Base-by-base conservation (phyloP, 352 stramenopile genomes). In the Halophytophthora batemanensis region DNA sequence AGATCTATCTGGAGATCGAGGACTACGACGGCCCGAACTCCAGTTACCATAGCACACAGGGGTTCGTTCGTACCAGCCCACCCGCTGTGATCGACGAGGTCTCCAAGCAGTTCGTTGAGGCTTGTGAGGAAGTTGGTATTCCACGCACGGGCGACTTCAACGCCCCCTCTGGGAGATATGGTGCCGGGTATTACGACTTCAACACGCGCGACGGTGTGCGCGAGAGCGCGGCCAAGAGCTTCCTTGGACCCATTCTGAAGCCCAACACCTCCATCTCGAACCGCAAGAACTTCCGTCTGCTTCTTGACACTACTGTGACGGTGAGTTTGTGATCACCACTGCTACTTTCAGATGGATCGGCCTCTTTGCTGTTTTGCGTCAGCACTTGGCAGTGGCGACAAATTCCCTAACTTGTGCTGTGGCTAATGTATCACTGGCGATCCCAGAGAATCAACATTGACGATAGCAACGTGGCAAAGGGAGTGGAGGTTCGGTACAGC, bases 181-280 rank as follows among this genome's bases (percentile, higher is more conserved):
- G 89, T 6, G 82, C 64, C 23, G 89, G 87, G 1, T 90, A 77
- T 37, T 97, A 96, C 56, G 66, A 94, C 50, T 96, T 97, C 17
- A 93, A 93, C 57, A 91, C 90, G 37, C 66, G 74, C 5, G 48
- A 93, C 36, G 88, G 88, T 25, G 60, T 95, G 18, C 80, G 88
- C 2, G 78, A 94, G 45, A 95, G 86, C 42, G 87, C 86, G 6
- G 83, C 82, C 18, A 62, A 86, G 38, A 67, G 76, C 5, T 81
- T 95, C 28, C 59, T 96, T 7, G 78, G 73, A 6, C 76, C 79
- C 5, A 68, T 90, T 14, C 15, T 87, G 17, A 53, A 73, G 35
- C 53, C 34, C 17, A 51, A 69, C 2, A 69, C 36, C n/a, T 56
- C 35, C 0, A 8, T 53, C 31, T 77, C 71, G 2, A 68, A 56